A percentile compares a stretch with the other conserved stretches of the same genome.
These are phyloP conservation scores for Claviceps spartinae DNA, from an alignment of 2,329 filamentous ascomycete genomes.

Conservation along the genomic window DNA sequence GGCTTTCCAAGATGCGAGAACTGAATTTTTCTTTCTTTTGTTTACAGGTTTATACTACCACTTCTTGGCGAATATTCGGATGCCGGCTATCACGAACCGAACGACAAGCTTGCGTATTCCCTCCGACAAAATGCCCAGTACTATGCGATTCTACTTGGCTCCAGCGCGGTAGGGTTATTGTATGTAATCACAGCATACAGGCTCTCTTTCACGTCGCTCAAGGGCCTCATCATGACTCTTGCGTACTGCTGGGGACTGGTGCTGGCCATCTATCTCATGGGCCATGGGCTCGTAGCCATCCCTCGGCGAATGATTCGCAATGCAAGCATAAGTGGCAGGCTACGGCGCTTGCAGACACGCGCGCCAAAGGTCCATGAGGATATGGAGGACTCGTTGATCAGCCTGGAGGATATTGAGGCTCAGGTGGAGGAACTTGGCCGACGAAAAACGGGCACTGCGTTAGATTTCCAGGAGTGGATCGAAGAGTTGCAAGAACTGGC, in stretches of 20 bases:
- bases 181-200: slow-evolving; percentile 76
- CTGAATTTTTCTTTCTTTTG: neutral
- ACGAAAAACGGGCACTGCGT: slow-evolving; percentile 65
- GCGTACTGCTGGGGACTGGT: slow-evolving; percentile 89
- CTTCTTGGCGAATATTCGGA: slow-evolving; percentile 91
- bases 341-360: slow-evolving; percentile 62
- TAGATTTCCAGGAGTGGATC: slow-evolving; percentile 82
- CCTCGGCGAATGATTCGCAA: slow-evolving; percentile 69
- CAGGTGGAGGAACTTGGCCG: slow-evolving; percentile 69
- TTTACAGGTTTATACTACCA: slow-evolving; percentile 67
- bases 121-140: slow-evolving; percentile 80
- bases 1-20: neutral
- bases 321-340: slow-evolving; percentile 58
- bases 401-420: slow-evolving; percentile 66
- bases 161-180: slow-evolving; percentile 56
- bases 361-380: slow-evolving; percentile 78
- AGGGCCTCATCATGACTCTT: slow-evolving; percentile 79
- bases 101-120: slow-evolving; percentile 69
- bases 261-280: slow-evolving; percentile 93
- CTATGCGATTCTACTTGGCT: slow-evolving; percentile 64
- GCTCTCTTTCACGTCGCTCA: slow-evolving; percentile 58
- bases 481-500: slow-evolving; percentile 78
- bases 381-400: slow-evolving; percentile 69
- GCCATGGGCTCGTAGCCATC: slow-evolving; percentile 85
- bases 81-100: slow-evolving; percentile 79